Evolutionary conservation across 176 grass and related monocot genomes (phyloP).

Genomic region (Hyparrhenia diplandra): DNA sequence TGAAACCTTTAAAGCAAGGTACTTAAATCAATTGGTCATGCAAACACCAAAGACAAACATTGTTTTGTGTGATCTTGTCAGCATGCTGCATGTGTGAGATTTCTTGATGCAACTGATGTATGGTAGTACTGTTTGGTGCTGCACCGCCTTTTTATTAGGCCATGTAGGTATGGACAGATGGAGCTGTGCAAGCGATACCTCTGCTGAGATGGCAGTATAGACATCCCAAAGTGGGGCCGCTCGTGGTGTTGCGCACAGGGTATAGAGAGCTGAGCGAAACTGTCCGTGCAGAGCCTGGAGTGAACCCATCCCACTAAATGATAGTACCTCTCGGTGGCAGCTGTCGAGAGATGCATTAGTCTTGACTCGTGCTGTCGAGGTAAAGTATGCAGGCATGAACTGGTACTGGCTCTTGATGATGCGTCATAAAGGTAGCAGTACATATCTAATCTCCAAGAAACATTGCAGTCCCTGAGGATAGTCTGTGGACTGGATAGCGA

Average conservation of each 20-base stretch:
- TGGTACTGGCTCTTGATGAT: conserved; percentile 88
- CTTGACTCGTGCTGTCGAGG: no score
- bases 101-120: not conserved
- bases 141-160: not conserved
- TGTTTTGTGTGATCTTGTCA: conserved; percentile 1
- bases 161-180: conserved; percentile 89
- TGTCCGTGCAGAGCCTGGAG: conserved; percentile 94
- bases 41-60: not conserved
- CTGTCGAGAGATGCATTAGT: conserved; percentile 92
- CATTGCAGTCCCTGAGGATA: conserved; percentile 77
- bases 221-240: conserved; percentile 89
- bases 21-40: conserved; percentile 1
- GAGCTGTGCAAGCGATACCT: conserved; percentile 85
- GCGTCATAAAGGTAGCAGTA: conserved; percentile 85
- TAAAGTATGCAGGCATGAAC: no score
- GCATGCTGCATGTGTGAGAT: not conserved
- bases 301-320: conserved; percentile 95
- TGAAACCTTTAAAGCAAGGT: conserved; percentile 95
- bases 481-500: conserved; percentile 84
- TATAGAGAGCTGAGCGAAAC: conserved; percentile 99
- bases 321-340: conserved; percentile 90
- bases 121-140: not conserved
- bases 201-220: conserved; percentile 78
- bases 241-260: conserved; percentile 89
- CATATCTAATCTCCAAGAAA: conserved; percentile 92